Evolutionary conservation across 208 protist genomes (phyloP).

Genomic region (Trypanosoma boissoni): DNA sequence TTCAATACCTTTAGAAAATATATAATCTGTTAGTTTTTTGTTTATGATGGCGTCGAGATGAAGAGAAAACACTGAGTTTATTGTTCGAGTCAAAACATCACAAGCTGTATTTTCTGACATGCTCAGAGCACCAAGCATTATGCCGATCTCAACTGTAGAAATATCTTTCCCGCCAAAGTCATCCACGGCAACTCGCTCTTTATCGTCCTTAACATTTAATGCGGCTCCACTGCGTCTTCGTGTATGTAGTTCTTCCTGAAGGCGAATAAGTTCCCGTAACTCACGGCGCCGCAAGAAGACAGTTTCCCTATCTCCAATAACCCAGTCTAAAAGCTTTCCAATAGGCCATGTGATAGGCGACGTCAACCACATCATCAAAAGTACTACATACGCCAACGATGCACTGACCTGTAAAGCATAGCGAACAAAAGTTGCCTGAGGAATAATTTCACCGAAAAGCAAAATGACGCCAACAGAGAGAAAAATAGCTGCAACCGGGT

Average conservation of each 20-base stretch:
- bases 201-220: constrained; percentile 12
- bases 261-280: constrained; percentile 53
- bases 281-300: constrained; percentile 60
- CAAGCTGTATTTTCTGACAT: constrained; percentile 54
- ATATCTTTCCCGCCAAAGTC: constrained; percentile 44
- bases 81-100: constrained; percentile 38
- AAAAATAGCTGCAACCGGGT: constrained; percentile 44
- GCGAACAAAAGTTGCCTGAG: constrained; percentile 66
- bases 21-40: constrained; percentile 31
- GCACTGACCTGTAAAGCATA: constrained; percentile 49
- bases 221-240: constrained; percentile 14
- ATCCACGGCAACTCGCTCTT: constrained; percentile 17
- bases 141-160: constrained; percentile 48
- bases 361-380: constrained; percentile 50
- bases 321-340: constrained; percentile 45
- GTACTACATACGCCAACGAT: constrained; percentile 48
- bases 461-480: constrained; percentile 55
- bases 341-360: constrained; percentile 67
- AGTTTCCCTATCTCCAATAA: constrained; percentile 64
- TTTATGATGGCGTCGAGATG: constrained; percentile 45
- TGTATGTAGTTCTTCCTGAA: constrained; percentile 44
- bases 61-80: constrained; percentile 46
- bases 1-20: constrained; percentile 48
- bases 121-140: constrained; percentile 70
- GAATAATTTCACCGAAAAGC: constrained; percentile 74